phyloP scores from a whole-genome alignment of 805 yeast genomes.

The Zygosaccharomyces siamensis region DNA sequence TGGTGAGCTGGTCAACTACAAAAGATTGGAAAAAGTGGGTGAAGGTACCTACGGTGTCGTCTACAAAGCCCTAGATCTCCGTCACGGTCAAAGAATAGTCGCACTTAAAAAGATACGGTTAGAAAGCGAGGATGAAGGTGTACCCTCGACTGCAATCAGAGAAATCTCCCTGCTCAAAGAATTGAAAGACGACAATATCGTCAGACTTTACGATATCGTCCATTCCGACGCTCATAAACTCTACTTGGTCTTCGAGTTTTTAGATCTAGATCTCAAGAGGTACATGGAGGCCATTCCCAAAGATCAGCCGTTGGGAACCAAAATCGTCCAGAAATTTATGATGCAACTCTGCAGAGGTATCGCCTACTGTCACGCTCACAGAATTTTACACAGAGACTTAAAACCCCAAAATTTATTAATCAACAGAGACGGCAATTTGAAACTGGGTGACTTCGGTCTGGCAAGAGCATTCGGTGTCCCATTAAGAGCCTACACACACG shows the following conservation, averaged over 20 bases:
- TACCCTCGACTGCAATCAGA: conserved; percentile 96
- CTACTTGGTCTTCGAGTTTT: conserved; percentile 85
- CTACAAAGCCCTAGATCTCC: conserved; percentile 82
- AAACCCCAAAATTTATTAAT: conserved; percentile 94
- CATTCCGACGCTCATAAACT: conserved; percentile 90
- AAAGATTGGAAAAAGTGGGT: conserved; percentile 92
- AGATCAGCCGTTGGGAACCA: conserved; percentile 84
- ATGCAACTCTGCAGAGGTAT: conserved; percentile 88
- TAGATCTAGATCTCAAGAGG: conserved; percentile 90
- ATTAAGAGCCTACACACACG: conserved; percentile 93
- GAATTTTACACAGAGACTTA: conserved; percentile 68
- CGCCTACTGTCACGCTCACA: conserved; percentile 57
- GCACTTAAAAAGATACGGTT: conserved; percentile 92
- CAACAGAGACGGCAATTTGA: conserved; percentile 82
- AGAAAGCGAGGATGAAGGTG: conserved; percentile 92
- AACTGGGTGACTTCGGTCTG: conserved; percentile 93
- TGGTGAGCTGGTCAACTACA: conserved; percentile 89
- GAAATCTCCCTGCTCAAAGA: conserved; percentile 96
- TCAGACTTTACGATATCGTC: conserved; percentile 88
- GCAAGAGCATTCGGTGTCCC: conserved; percentile 99
- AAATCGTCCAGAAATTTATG: conserved; percentile 85
- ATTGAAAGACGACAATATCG: conserved; percentile 86
- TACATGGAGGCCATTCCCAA: conserved; percentile 89
- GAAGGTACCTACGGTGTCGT: conserved; percentile 99
- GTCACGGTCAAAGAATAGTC: conserved; percentile 78